phyloP scores from a whole-genome alignment of 2,329 filamentous ascomycete species.

The Mariannaea elegans region DNA sequence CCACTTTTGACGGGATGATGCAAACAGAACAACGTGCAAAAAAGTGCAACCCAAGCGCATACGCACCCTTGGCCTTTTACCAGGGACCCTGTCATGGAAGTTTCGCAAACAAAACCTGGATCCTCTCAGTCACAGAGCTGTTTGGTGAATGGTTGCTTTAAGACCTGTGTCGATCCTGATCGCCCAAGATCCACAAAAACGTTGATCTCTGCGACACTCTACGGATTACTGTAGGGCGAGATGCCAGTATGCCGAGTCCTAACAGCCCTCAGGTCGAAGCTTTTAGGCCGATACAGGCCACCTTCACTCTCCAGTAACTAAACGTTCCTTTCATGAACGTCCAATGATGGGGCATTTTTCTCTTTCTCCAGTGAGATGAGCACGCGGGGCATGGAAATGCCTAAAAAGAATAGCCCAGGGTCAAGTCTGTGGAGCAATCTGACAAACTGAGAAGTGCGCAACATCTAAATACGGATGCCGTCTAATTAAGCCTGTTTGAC shows the following conservation, averaged over 20 bases:
- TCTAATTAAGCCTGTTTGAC: neutral
- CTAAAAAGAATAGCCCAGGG: no score
- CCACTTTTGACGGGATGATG: conserved; percentile 7
- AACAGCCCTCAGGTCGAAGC: neutral
- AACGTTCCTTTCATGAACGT: no score
- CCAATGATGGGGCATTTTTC: no score
- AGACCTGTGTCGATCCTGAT: conserved; percentile 38
- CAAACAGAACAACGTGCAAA: conserved; percentile 3
- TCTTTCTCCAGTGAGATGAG: no score
- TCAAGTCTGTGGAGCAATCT: no score
- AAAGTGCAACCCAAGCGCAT: conserved; percentile 1
- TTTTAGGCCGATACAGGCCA: no score
- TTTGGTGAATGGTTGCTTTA: conserved; percentile 31
- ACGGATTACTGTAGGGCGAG: no score
- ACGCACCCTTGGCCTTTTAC: conserved; percentile 2
- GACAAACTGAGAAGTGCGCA: no score
- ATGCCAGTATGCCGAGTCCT: no score
- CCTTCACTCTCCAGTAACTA: no score
- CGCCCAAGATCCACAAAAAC: conserved; percentile 34
- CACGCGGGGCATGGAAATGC: no score
- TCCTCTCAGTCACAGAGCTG: neutral
- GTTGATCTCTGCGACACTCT: conserved; percentile 1
- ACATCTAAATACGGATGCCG: no score
- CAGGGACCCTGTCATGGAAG: conserved; percentile 13
- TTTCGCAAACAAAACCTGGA: conserved; percentile 12